These are phyloP conservation scores for Trichocomaceae sp. DNA, from an alignment of 2,329 filamentous ascomycete genomes.

Conservation along the genomic window DNA sequence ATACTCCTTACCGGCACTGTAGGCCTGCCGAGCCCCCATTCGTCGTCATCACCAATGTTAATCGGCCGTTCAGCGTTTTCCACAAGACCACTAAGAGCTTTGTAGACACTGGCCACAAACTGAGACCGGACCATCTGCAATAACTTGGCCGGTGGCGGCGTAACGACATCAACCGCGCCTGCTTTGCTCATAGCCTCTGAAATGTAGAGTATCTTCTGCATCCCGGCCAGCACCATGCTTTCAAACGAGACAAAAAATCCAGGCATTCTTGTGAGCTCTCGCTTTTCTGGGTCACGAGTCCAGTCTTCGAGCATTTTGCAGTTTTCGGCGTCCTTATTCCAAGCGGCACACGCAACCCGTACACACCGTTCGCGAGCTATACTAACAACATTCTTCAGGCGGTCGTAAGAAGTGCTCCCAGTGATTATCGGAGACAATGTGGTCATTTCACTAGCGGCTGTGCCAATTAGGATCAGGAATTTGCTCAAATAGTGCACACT, in stretches of 20 bases:
- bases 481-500: constrained; percentile 86
- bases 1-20: constrained; percentile 22
- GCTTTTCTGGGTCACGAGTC: constrained; percentile 72
- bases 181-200: constrained; percentile 74
- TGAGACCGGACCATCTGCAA: constrained; percentile 85
- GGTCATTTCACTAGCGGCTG: constrained; percentile 78
- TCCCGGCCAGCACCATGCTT: constrained; percentile 68
- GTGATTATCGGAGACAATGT: constrained; percentile 61
- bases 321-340: constrained; percentile 89
- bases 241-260: constrained; percentile 80
- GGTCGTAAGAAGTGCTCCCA: constrained; percentile 55
- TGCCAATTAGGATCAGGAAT: constrained; percentile 75
- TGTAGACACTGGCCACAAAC: constrained; percentile 91
- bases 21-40: constrained; percentile 45
- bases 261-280: constrained; percentile 88
- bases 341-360: constrained; percentile 77
- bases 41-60: constrained; percentile 52
- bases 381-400: constrained; percentile 67
- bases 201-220: constrained; percentile 95
- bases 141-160: constrained; percentile 77
- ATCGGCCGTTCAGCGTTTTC: constrained; percentile 83
- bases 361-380: constrained; percentile 77
- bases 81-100: constrained; percentile 89
- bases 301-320: constrained; percentile 92
- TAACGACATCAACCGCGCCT: constrained; percentile 68